These are phyloP conservation scores for Solanum boliviense DNA, from an alignment of 257 asterid genomes.

Conservation along the genomic window DNA sequence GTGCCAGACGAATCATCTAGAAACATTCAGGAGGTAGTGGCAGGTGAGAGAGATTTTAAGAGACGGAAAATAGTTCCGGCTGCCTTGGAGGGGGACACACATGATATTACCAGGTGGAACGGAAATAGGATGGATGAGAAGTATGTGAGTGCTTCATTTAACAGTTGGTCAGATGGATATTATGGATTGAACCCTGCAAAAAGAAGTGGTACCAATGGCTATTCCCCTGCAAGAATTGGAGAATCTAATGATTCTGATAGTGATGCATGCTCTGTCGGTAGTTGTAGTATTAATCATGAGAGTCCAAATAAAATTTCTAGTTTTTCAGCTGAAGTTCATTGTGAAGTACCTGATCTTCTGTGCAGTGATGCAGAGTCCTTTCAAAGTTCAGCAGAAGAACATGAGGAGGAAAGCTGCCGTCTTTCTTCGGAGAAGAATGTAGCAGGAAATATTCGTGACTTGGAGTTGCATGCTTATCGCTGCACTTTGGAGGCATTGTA, in stretches of 20 bases:
- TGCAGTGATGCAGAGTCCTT: slow-evolving; percentile 35
- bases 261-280: slow-evolving; percentile 29
- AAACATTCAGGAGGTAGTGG: slow-evolving; percentile 1
- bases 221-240: neutral
- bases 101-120: neutral
- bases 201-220: neutral
- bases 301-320: slow-evolving; percentile 2
- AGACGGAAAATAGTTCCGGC: slow-evolving; percentile 3
- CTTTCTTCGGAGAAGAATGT: slow-evolving; percentile 8
- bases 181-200: neutral
- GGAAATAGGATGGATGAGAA: slow-evolving; percentile 2
- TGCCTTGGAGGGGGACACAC: slow-evolving; percentile 5
- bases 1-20: slow-evolving; percentile 12
- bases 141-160: neutral
- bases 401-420: slow-evolving; percentile 1
- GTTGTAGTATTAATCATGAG: slow-evolving; percentile 13
- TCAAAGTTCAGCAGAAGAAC: slow-evolving; percentile 3
- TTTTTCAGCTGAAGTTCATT: slow-evolving; percentile 9
- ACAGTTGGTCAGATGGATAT: slow-evolving; percentile 9
- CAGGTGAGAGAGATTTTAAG: slow-evolving; percentile 2
- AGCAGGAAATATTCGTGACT: slow-evolving; percentile 25
- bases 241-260: slow-evolving; percentile 14
- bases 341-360: slow-evolving; percentile 2
- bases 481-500: slow-evolving; percentile 38
- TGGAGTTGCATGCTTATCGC: slow-evolving; percentile 44